These are phyloP conservation scores for Haplographium delicatum DNA, from an alignment of 495 filamentous ascomycete species.

Conservation along the genomic window DNA sequence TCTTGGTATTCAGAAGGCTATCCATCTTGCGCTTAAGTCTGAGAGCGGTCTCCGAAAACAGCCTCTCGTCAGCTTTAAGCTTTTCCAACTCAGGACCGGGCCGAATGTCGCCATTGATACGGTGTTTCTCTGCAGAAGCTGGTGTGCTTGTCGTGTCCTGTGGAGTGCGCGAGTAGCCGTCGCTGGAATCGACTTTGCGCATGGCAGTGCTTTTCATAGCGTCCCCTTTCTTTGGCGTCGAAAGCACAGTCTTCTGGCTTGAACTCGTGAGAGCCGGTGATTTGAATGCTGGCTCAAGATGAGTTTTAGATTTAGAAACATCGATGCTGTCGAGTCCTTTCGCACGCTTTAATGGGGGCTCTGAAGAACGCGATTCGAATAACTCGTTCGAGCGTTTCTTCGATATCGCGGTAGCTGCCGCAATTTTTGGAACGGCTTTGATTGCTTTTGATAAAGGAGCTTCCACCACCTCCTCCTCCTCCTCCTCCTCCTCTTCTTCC, in stretches of 20 bases:
- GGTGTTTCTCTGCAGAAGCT: conserved; percentile 17
- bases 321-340: conserved; percentile 15
- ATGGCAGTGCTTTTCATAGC: conserved; percentile 23
- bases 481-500: no score
- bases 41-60: background rate
- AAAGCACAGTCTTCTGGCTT: conserved; percentile 14
- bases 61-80: conserved; percentile 1
- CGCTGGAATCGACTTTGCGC: conserved; percentile 25
- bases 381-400: conserved; percentile 15
- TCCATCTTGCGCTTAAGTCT: conserved; percentile 26
- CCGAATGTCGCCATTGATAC: conserved; percentile 12
- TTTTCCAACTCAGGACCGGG: conserved; percentile 5
- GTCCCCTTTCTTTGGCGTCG: conserved; percentile 24
- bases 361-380: conserved; percentile 3
- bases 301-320: conserved; percentile 6
- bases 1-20: conserved; percentile 12
- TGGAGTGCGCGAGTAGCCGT: conserved; percentile 22
- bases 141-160: conserved; percentile 20
- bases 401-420: background rate
- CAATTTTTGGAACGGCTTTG: background rate
- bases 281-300: conserved; percentile 15
- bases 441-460: conserved; percentile 5
- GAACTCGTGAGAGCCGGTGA: conserved; percentile 13
- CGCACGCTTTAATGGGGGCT: conserved; percentile 16
- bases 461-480: conserved; percentile 1